Evolutionary conservation across 2,329 filamentous ascomycete genomes (phyloP).

Genomic region (Lachnellula occidentalis): DNA sequence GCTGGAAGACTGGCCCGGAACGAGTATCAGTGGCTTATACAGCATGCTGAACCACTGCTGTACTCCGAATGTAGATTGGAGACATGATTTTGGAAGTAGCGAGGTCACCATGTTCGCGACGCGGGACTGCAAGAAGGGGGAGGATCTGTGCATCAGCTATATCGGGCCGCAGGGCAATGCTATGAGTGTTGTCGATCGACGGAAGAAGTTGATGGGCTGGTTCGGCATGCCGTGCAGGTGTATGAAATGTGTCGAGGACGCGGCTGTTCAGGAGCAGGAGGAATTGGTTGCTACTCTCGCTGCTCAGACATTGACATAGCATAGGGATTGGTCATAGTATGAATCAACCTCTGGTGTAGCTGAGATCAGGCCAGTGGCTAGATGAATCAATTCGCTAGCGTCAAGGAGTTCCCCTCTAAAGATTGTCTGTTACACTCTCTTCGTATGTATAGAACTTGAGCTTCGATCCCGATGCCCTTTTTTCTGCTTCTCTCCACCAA

Average conservation of each 20-base stretch:
- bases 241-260: slow-evolving; percentile 13
- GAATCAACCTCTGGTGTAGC: too few species aligned
- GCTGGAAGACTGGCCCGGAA: slow-evolving; percentile 24
- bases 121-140: slow-evolving; percentile 19
- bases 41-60: slow-evolving; percentile 33
- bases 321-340: too few species aligned
- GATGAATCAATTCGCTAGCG: too few species aligned
- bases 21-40: slow-evolving; percentile 27
- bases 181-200: slow-evolving; percentile 7
- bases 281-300: too few species aligned
- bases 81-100: slow-evolving; percentile 21
- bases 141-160: slow-evolving; percentile 25
- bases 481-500: too few species aligned
- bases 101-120: slow-evolving; percentile 24
- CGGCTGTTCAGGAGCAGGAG: background rate
- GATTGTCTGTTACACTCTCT: too few species aligned
- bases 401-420: too few species aligned
- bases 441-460: too few species aligned
- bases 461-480: too few species aligned
- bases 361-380: too few species aligned
- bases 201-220: slow-evolving; percentile 18
- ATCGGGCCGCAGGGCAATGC: slow-evolving; percentile 15
- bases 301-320: too few species aligned
- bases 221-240: slow-evolving; percentile 19
- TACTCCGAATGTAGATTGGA: slow-evolving; percentile 28